Evolutionary conservation across 2,329 filamentous ascomycete species (phyloP).

Genomic region (Colletotrichum viniferum): DNA sequence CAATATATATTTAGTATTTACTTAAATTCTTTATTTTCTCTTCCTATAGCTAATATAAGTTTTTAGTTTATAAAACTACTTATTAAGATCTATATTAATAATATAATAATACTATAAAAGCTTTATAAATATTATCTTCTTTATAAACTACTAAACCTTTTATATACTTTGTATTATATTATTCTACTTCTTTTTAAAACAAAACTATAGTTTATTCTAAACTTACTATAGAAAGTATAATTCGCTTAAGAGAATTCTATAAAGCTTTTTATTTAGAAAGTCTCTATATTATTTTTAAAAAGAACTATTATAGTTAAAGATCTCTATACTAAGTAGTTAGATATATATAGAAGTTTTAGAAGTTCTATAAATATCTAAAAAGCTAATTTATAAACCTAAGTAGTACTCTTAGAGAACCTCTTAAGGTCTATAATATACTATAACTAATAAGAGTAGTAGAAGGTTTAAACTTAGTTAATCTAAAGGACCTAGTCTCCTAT

Average conservation of each 20-base stretch:
- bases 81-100: background rate
- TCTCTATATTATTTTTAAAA: too few relatives aligned
- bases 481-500: too few relatives aligned
- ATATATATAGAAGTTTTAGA: fast-evolving
- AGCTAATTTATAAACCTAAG: too few relatives aligned
- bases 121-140: fast-evolving
- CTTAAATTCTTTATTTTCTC: background rate
- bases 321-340: fast-evolving
- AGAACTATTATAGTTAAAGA: too few relatives aligned
- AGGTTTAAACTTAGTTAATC: too few relatives aligned
- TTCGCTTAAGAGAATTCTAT: too few relatives aligned
- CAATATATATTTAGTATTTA: background rate
- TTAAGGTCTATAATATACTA: too few relatives aligned
- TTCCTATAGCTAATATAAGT: background rate
- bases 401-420: too few relatives aligned
- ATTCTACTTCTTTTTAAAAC: background rate
- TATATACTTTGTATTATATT: background rate
- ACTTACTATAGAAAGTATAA: too few relatives aligned
- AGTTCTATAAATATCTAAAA: too few relatives aligned
- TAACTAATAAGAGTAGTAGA: too few relatives aligned
- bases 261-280: fast-evolving
- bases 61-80: fast-evolving
- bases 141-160: background rate
- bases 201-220: fast-evolving
- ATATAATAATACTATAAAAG: fast-evolving